phyloP scores from a whole-genome alignment of 169 alveolate species.

The Plasmodium coatneyi region DNA sequence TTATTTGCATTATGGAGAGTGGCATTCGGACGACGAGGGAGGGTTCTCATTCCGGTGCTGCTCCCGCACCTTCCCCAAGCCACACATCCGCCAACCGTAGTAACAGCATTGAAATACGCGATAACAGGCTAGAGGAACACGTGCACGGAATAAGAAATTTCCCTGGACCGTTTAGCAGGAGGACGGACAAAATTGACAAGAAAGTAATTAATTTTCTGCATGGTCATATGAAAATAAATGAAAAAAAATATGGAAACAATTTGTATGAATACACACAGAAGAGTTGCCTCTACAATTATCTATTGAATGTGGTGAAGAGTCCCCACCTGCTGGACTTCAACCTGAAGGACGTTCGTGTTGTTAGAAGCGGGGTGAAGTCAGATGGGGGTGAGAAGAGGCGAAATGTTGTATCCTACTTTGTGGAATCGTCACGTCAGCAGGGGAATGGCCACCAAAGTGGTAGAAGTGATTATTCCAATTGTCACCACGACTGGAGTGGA shows the following conservation, averaged over 20 bases:
- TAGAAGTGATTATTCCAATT: too few relatives aligned
- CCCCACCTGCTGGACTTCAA: slow-evolving; percentile 14
- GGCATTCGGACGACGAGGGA: neutral
- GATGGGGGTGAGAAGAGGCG: neutral
- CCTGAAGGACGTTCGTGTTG: neutral
- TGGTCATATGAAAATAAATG: slow-evolving; percentile 5
- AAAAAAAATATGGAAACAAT: neutral
- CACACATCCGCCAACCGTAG: neutral
- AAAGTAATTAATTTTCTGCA: slow-evolving; percentile 12
- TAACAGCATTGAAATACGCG: neutral
- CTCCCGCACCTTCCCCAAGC: too few relatives aligned
- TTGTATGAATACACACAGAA: slow-evolving; percentile 18
- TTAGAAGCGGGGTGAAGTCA: neutral
- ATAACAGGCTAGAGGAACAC: slow-evolving; percentile 1
- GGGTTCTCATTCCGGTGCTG: neutral
- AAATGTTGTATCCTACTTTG: neutral
- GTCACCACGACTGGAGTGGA: neutral
- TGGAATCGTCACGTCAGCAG: neutral
- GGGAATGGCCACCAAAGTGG: too few relatives aligned
- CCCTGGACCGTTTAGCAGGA: slow-evolving; percentile 63
- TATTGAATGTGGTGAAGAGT: slow-evolving; percentile 3
- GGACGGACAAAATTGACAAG: slow-evolving; percentile 18
- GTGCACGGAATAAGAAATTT: slow-evolving; percentile 8
- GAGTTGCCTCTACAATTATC: slow-evolving; percentile 13
- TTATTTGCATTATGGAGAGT: slow-evolving; percentile 7